phyloP scores from a whole-genome alignment of 2,329 filamentous ascomycete genomes.

The Microcyclospora tardicrescens region DNA sequence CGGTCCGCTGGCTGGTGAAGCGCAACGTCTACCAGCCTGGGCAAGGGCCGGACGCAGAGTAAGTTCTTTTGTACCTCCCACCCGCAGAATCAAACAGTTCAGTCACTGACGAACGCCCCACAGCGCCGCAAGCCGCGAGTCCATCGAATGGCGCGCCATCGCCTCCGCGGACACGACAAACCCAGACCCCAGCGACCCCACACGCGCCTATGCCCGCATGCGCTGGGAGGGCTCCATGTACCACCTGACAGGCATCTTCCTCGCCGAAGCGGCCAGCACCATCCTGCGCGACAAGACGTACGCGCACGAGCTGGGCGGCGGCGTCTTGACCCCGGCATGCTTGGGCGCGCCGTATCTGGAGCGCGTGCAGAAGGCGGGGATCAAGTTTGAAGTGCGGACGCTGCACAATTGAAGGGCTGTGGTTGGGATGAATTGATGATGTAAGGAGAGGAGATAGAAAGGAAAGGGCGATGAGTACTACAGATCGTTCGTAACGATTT shows the following conservation, averaged over 20 bases:
- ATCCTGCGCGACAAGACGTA: slow-evolving; percentile 45
- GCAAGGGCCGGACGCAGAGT: slow-evolving; percentile 35
- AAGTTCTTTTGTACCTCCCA: slow-evolving; percentile 6
- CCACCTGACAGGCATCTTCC: slow-evolving; percentile 49
- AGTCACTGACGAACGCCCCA: background rate
- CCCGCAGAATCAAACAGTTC: background rate
- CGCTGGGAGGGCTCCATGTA: slow-evolving; percentile 52
- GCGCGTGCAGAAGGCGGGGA: slow-evolving; percentile 46
- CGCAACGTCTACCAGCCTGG: slow-evolving; percentile 39
- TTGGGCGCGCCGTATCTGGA: slow-evolving; percentile 56
- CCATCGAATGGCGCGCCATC: slow-evolving; percentile 50
- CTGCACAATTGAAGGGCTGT: slow-evolving; percentile 22
- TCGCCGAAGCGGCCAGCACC: slow-evolving; percentile 52
- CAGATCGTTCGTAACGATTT: no score
- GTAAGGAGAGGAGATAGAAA: background rate
- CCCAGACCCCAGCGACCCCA: slow-evolving; percentile 28
- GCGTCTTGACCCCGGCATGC: slow-evolving; percentile 59
- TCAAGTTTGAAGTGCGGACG: slow-evolving; percentile 43
- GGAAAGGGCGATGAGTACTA: background rate
- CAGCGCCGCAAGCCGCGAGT: slow-evolving; percentile 45
- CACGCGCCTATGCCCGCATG: slow-evolving; percentile 44
- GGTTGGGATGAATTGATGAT: background rate
- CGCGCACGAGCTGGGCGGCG: slow-evolving; percentile 46
- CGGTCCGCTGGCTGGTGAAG: slow-evolving; percentile 39
- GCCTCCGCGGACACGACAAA: slow-evolving; percentile 46